These are phyloP conservation scores for Acacia concinna DNA, from an alignment of 331 rosid species.

Conservation along the genomic window DNA sequence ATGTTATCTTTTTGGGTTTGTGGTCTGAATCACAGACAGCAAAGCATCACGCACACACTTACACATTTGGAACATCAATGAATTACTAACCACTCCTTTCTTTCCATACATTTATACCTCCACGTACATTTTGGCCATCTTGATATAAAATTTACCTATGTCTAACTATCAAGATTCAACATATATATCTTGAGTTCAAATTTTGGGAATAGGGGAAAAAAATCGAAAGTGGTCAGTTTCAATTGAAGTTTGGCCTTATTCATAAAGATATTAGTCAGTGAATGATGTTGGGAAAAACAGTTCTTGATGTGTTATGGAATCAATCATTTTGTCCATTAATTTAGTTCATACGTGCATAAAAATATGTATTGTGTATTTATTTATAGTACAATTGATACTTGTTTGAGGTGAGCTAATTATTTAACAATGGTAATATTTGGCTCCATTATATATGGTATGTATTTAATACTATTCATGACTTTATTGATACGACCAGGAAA, in stretches of 20 bases:
- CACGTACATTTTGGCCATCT: neutral
- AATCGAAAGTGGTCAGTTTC: neutral
- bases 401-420: neutral
- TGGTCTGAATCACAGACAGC: constrained; percentile 67
- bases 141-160: neutral
- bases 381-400: neutral
- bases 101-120: neutral
- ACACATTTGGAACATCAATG: neutral
- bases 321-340: neutral
- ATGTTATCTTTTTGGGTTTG: constrained; percentile 29
- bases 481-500: no score
- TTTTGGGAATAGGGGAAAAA: neutral
- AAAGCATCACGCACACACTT: constrained; percentile 38
- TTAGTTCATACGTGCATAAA: neutral
- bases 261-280: neutral
- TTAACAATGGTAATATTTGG: neutral
- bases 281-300: neutral
- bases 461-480: no score
- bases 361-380: neutral
- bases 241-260: neutral
- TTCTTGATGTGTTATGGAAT: neutral
- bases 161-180: neutral
- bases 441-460: neutral
- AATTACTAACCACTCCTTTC: constrained; percentile 25
- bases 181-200: neutral